Percentiles rank a stretch among this genome's conserved stretches.
Evolutionary conservation across 768 basidiomycete genomes (phyloP).

Genomic region (Holtermannia corniformis): DNA sequence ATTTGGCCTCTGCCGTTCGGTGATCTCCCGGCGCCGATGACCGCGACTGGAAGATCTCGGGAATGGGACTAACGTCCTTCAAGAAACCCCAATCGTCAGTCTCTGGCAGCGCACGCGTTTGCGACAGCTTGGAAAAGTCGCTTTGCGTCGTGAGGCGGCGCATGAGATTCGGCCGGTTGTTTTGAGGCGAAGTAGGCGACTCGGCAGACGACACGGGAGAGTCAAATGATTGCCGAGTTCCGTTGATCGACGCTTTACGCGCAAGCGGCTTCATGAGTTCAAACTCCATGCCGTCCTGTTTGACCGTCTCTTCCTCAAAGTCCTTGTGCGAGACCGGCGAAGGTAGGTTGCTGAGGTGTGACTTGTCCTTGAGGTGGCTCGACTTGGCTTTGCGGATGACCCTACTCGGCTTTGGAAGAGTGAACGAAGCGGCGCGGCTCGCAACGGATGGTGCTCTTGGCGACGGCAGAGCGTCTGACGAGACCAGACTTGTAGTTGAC

Average conservation of each 20-base stretch:
- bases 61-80: conserved; percentile 26
- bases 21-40: conserved; percentile 17
- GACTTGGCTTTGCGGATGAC: background rate
- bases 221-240: background rate
- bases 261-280: conserved; percentile 26
- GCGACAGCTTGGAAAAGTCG: background rate
- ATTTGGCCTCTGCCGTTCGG: conserved; percentile 29
- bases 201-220: background rate
- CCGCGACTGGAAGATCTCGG: conserved; percentile 26
- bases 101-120: conserved; percentile 17
- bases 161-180: background rate
- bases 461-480: background rate
- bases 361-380: background rate
- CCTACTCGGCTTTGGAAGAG: background rate
- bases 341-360: conserved; percentile 4
- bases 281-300: conserved; percentile 34
- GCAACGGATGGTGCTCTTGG: background rate
- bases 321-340: conserved; percentile 30
- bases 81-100: conserved; percentile 39
- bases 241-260: background rate
- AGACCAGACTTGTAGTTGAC: background rate
- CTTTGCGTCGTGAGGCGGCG: background rate
- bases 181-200: background rate
- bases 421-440: background rate
- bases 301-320: conserved; percentile 29